Base-by-base conservation (phyloP, 2,329 filamentous ascomycete genomes). In the Claviceps sp. region DNA sequence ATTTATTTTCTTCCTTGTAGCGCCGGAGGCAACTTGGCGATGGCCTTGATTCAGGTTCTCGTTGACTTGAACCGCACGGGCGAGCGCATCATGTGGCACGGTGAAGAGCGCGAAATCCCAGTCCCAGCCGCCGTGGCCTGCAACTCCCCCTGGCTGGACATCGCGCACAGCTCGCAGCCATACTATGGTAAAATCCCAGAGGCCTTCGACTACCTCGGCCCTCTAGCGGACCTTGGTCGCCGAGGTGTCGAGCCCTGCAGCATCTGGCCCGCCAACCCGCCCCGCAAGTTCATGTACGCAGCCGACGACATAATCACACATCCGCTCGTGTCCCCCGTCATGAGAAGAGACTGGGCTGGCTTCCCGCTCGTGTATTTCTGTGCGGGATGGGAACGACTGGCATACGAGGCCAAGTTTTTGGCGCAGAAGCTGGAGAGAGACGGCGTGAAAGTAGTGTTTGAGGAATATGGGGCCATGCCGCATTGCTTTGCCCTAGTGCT, bases 401-500 rank as follows among this genome's bases (percentile, higher is more conserved):
- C 77, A 1, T 85, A 88, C 63, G 85, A 89, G 64, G 75, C 74
- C 54, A 74, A 73, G 56, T 78, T 79, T 50, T 62, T 87, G 2
- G 84, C 82, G 0, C 66, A 69, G 42, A 72, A 74, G 41, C 70
- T 86, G 11, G 70, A 71, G 16, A 56, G 60, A 7, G 77, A 85
- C 46, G 80, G 78, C 5, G 82, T 84, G 0, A 61, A 60, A 0
- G 77, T 90, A 0, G 72, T 79, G 3, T 85, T 82, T 60, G 79
- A 86, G 62, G 79, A 88, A 66, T 93, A 82, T 62, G 82, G 89
- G 63, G 84, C 80, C 3, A 91, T 91, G 86, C 85, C 87, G 51
- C 86, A 90, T 66, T 81, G 79, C 58, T 91, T 88, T 61, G 78
- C 76, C 0, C 60, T 81, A 56, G 56, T 86, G 1, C 66, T 87